phyloP scores from a whole-genome alignment of 768 basidiomycete species.

The Zangia roseola region DNA sequence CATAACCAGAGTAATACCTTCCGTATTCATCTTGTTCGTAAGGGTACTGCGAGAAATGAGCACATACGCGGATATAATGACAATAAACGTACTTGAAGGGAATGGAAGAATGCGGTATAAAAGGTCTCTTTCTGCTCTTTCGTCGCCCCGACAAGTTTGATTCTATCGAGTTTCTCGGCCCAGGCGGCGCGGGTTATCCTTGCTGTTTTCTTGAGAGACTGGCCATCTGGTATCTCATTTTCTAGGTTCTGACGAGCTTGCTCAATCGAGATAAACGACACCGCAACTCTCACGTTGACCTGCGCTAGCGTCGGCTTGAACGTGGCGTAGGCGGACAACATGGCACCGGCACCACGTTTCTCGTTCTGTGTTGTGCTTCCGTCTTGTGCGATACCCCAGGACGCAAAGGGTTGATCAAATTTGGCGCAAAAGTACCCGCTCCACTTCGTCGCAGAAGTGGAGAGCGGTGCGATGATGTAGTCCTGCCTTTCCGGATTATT shows the following conservation, averaged over 20 bases:
- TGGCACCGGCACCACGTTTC: conserved; percentile 37
- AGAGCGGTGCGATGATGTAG: conserved; percentile 60
- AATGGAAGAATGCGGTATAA: conserved; percentile 64
- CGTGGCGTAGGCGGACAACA: conserved; percentile 51
- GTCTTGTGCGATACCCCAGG: conserved; percentile 52
- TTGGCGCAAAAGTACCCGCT: conserved; percentile 56
- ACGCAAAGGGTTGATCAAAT: conserved; percentile 45
- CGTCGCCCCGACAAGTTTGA: conserved; percentile 49
- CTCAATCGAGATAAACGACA: conserved; percentile 72
- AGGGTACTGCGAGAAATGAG: conserved; percentile 53
- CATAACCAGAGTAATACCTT: conserved; percentile 76
- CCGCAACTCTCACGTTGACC: conserved; percentile 60
- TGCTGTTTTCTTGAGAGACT: conserved; percentile 52
- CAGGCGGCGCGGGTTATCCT: conserved; percentile 47
- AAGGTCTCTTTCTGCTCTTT: conserved; percentile 47
- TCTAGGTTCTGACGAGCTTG: conserved; percentile 58
- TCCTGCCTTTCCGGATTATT: conserved; percentile 71
- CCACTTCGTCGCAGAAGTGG: conserved; percentile 38
- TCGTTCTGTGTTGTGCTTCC: conserved; percentile 34
- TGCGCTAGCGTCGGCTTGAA: conserved; percentile 36
- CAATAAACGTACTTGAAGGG: conserved; percentile 46
- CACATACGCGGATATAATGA: not conserved
- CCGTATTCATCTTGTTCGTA: conserved; percentile 70
- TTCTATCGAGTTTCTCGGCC: conserved; percentile 54
- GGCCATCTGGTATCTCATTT: conserved; percentile 45